Evolutionary conservation across 345 rosid genomes (phyloP).

Genomic region (Melaleuca quinquenervia): DNA sequence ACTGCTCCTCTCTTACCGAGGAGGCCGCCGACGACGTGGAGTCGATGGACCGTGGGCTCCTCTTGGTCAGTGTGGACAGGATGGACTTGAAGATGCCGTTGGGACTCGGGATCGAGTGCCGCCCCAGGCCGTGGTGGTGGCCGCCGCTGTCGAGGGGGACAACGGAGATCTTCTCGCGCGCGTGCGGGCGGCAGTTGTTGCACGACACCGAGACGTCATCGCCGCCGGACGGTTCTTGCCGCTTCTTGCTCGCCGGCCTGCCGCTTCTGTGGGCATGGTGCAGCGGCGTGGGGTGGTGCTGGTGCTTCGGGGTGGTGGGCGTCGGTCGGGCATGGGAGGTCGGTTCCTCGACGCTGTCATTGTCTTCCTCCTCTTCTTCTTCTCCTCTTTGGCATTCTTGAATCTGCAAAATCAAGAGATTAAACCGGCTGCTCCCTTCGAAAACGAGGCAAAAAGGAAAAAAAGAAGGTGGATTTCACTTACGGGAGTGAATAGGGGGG

Average conservation of each 20-base stretch:
- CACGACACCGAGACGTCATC: conserved; percentile 53
- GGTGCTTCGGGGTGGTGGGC: conserved; percentile 13
- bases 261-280: conserved; percentile 24
- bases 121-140: conserved; percentile 10
- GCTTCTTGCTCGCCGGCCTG: conserved; percentile 27
- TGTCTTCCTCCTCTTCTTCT: conserved; percentile 21
- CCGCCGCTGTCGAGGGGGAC: conserved; percentile 54
- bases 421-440: not conserved
- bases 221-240: conserved; percentile 9
- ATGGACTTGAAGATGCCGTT: conserved; percentile 63
- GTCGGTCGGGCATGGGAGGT: not conserved
- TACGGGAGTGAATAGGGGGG: conserved; percentile 68
- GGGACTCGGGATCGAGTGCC: conserved; percentile 53
- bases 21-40: conserved; percentile 8
- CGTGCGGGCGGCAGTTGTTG: conserved; percentile 73
- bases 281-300: conserved; percentile 50
- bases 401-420: conserved; percentile 36
- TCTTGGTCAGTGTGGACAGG: conserved; percentile 53
- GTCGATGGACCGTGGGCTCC: conserved; percentile 29
- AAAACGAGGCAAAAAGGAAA: not conserved
- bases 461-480: conserved; percentile 6
- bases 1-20: conserved; percentile 50
- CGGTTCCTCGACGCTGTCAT: not conserved
- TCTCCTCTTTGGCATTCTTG: conserved; percentile 58
- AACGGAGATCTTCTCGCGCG: conserved; percentile 70